phyloP scores from a whole-genome alignment of 2,329 filamentous ascomycete species.

The Colletotrichum shisoi region DNA sequence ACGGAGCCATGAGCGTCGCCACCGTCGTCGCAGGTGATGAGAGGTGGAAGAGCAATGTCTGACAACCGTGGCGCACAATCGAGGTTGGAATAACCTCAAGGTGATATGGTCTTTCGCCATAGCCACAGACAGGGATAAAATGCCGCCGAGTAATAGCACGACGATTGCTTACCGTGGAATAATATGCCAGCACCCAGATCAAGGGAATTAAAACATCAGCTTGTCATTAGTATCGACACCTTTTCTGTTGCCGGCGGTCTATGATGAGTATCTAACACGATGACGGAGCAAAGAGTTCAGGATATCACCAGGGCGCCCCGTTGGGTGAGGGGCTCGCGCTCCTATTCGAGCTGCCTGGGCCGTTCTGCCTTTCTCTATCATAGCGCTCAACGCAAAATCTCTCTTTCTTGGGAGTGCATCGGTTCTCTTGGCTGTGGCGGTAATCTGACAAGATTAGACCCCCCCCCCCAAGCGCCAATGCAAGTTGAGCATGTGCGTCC shows the following conservation, averaged over 20 bases:
- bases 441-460: conserved; percentile 39
- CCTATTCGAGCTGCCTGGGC: conserved; percentile 4
- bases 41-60: not conserved
- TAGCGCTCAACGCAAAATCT: conserved; percentile 36
- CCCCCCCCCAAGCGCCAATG: conserved; percentile 36
- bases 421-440: conserved; percentile 36
- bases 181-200: not conserved
- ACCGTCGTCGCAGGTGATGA: not conserved
- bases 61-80: not conserved
- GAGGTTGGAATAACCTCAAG: not conserved
- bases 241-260: conserved; percentile 36
- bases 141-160: not conserved
- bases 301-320: conserved; percentile 9
- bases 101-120: not conserved
- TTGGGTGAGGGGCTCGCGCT: conserved; percentile 7
- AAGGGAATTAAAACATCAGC: conserved; percentile 20
- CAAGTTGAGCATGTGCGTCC: conserved; percentile 35
- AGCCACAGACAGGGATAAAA: no score
- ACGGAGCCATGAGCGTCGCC: conserved; percentile 16
- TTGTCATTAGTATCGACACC: conserved; percentile 37
- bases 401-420: conserved; percentile 38
- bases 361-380: conserved; percentile 19
- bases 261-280: conserved; percentile 38
- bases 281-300: conserved; percentile 16
- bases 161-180: not conserved